These are phyloP conservation scores for Leucocoprinus leucothites DNA, from an alignment of 768 basidiomycete species.

Conservation along the genomic window DNA sequence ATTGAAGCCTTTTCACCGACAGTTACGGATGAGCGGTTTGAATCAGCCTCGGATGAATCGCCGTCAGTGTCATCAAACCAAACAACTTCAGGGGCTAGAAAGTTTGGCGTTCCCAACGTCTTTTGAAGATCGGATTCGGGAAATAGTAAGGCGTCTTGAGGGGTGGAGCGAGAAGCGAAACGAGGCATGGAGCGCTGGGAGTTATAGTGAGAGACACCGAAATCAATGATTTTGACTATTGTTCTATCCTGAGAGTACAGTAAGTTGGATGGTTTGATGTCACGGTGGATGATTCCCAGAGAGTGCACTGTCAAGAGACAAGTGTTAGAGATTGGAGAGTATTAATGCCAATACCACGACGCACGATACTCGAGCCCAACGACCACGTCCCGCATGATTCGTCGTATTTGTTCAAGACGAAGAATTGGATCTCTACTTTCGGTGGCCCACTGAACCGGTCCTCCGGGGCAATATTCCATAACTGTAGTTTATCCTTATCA, in stretches of 20 bases:
- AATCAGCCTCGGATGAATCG: conserved; percentile 14
- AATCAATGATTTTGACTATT: conserved; percentile 88
- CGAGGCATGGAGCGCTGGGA: conserved; percentile 8
- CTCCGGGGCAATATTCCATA: conserved; percentile 41
- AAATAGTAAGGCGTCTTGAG: conserved; percentile 31
- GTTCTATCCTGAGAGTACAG: conserved; percentile 48
- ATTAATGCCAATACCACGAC: conserved; percentile 18
- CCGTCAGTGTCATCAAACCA: conserved; percentile 34
- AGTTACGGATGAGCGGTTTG: conserved; percentile 15
- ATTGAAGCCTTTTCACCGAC: conserved; percentile 15
- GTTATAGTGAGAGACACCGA: conserved; percentile 52
- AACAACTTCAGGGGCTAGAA: conserved; percentile 43
- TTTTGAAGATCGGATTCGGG: conserved; percentile 35
- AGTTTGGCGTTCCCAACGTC: conserved; percentile 39
- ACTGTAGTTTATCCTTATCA: conserved; percentile 19
- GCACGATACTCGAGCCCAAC: conserved; percentile 41
- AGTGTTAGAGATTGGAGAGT: not conserved
- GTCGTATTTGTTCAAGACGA: conserved; percentile 32
- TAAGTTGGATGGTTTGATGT: conserved; percentile 89
- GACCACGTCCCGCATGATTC: conserved; percentile 40
- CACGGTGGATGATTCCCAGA: conserved; percentile 75
- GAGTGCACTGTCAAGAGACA: conserved; percentile 29
- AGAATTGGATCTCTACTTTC: conserved; percentile 29
- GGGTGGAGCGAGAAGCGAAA: conserved; percentile 7
- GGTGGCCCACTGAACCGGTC: conserved; percentile 37